phyloP scores from a whole-genome alignment of 129 eudicot species.

The Arctium lappa region DNA sequence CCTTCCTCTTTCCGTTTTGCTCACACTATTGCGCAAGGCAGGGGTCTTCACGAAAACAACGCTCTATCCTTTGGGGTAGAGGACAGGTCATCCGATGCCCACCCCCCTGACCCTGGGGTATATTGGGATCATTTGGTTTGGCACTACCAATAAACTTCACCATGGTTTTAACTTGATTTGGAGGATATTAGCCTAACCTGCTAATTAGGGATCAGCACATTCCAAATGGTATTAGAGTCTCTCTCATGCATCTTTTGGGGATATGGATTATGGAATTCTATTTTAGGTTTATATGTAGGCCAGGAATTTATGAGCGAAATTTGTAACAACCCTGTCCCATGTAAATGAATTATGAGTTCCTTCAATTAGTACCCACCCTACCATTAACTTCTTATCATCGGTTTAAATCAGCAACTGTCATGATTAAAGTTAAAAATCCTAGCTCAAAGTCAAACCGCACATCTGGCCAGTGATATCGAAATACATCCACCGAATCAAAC shows the following conservation, averaged over 20 bases:
- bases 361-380: not conserved
- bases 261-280: not conserved
- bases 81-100: not conserved
- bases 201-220: not conserved
- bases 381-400: not conserved
- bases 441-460: constrained; percentile 13
- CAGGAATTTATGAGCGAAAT: not conserved
- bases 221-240: not conserved
- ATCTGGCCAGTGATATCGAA: not conserved
- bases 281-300: not conserved
- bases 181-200: not conserved
- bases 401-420: not conserved
- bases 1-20: not conserved
- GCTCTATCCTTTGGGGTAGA: not conserved
- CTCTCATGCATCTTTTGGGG: not conserved
- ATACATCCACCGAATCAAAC: not conserved
- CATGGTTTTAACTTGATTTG: not conserved
- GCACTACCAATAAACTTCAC: not conserved
- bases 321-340: not conserved
- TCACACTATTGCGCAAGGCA: not conserved
- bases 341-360: not conserved
- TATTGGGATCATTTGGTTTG: not conserved
- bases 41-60: not conserved
- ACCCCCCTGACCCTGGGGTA: not conserved
- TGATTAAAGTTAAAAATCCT: not conserved